Evolutionary conservation across 352 stramenopile genomes (phyloP), one percentile per base, ranked within the genome.

Genomic region (Phytophthora boehmeriae): DNA sequence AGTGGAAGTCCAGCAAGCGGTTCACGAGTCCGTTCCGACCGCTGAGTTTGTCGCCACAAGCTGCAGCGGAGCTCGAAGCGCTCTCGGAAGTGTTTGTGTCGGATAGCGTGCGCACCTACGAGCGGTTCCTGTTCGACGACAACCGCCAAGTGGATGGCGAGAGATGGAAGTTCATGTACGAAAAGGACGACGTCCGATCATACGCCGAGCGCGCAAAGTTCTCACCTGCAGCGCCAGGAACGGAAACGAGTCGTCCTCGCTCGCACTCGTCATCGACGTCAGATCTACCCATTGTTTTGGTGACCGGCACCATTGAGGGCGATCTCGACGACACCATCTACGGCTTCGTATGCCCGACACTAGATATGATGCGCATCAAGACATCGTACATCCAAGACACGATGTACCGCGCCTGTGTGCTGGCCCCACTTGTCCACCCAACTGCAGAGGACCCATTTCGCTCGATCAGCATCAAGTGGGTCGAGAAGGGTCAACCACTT

Each of bases 321-420:
- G 64, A 66, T 8, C 52, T 83, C 32, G 66, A 83, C 35, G 74
- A 80, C 47, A 59, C 65, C 41, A 68, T 79, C 42, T 78, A 76
- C 49, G 74, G 71, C 51, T 66, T 69, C 17, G 25, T 72, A 11
- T 71, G 54, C 30, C 68, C 68, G 23, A 72, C 55, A 14, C 45
- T 72, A 16, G 71, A 69, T n/a, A 61, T 52, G 22, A 75, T 80
- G 68, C 68, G 64, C 11, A 52, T 72, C 54, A 76, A 78, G 32
- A 68, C 71, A 19, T 67, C 65, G 22, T 80, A 77, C 59, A 57
- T 71, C 44, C 42, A 69, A 43, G 71, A 62, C 48, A 61, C 53
- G 22, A 50, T 75, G 46, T 43, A 71, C 19, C 45, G 60, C 19
- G 55, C 62, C 11, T 57, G 42, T 34, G 55, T 84, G 53, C 59